Evolutionary conservation across 805 yeast species (phyloP), one percentile per base, ranked within the genome.

Genomic region (Candida maesae): DNA sequence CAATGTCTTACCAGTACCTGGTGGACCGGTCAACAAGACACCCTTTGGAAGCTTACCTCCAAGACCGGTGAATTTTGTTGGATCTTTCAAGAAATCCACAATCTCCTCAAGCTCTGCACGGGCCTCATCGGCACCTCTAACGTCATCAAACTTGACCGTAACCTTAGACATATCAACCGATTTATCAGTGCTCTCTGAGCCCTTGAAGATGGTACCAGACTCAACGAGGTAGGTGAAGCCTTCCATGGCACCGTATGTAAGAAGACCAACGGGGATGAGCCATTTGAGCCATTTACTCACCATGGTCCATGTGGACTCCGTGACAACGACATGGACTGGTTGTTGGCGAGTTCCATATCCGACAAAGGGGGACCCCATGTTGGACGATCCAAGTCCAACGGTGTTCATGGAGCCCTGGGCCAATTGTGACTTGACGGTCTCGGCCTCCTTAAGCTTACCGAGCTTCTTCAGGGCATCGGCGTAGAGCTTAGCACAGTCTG

Each of bases 1-100:
- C 51, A 91, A 71, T 1, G 99, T 93, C 63, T 93, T 91, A 77
- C 99, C 99, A 6, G 99, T 91, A 66, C 99, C 99, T 31, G 99
- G 99, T 28, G 99, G 99, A 34, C 99, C 99, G 11, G 98, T 93
- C 50, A 91, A 71, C 44, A 93, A 69, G 6, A 93, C 95, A 71
- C 99, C 99, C 63, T 91, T 93, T 44, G 99, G 98, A 55, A 93
- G 73, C 64, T 90, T 90, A 38, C 99, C 99, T 51, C 99, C 99
- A 36, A 93, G 74, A 1, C 95, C 95, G 37, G 97, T 95, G 67
- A 89, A 93, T 63, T 87, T 85, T 15, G 96, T 79, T 16, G 99
- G 99, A 62, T 93, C 98, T 59, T 89, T 89, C 58, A 93, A 75
- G 58, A 93, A 93, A 45, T 91, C 97, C n/a, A 93, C 99, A 55